Base-by-base conservation (phyloP, 495 filamentous ascomycete genomes). In the Penicillium goetzii region DNA sequence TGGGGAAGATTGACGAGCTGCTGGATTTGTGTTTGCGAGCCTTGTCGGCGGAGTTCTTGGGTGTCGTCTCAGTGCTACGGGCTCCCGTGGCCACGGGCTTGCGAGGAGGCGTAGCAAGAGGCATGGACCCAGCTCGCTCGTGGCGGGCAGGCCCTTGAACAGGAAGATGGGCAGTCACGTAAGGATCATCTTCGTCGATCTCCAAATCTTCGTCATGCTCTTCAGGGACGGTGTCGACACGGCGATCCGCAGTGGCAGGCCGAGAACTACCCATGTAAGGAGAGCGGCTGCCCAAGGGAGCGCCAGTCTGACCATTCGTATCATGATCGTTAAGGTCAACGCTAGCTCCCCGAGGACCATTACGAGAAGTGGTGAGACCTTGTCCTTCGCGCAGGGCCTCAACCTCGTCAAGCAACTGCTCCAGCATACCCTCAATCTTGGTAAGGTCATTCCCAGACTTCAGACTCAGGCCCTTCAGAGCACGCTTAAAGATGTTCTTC, bases 381-480 rank as follows among this genome's bases (percentile, higher is more conserved):
- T 86, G 83, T 21, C 70, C 84, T 34, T 85, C 84, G 66, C 96
- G 96, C 53, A 99, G 80, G 36, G 87, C 89, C 69, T 97, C 92
- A 25, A 99, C 92, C 70, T 99, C 93, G 56, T 84, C 90, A 33
- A 98, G 86, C 34, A 99, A 81, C 71, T 95, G 92, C 62, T 91
- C 90, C 45, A 99, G 83, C 93, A 99, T 96, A 30, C 90, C 91
- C 78, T 99, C 96, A 67, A 99, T 96, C 74, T 90, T 92, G 59
- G 86, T 80, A 21, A 99, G 82, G 68, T 99, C 95, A 68, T 91
- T 96, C 15, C 88, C 84, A 47, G 91, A 93, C 76, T 92, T 94
- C 66, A 90, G 83, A 65, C 91, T 90, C 41, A 99, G 79, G 4
- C 94, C 93, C 71, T 93, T 92, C 26, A 99, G 80, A 14, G 96